phyloP scores from a whole-genome alignment of 2,329 filamentous ascomycete species.

The Calycina herbarum region DNA sequence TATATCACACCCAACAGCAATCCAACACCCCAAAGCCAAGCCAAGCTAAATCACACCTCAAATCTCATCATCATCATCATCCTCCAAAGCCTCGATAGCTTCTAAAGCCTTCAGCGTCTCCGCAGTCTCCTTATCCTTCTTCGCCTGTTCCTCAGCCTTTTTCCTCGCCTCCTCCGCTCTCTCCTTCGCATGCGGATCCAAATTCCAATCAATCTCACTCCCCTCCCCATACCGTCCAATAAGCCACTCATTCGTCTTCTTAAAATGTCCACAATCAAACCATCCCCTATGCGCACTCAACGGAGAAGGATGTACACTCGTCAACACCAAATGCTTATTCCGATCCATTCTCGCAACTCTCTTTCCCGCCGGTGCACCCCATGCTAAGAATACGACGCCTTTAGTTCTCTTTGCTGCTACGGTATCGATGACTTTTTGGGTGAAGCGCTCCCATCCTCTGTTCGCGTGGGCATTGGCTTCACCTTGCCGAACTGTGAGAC shows the following conservation, averaged over 20 bases:
- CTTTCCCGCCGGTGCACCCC: constrained; percentile 83
- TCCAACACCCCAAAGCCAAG: neutral
- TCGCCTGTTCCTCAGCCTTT: neutral
- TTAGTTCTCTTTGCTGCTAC: constrained; percentile 73
- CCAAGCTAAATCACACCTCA: neutral
- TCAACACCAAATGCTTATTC: constrained; percentile 76
- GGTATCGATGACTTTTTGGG: constrained; percentile 85
- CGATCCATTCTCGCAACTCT: constrained; percentile 72
- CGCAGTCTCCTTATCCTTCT: constrained; percentile 7
- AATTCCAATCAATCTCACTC: constrained; percentile 81
- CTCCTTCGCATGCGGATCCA: constrained; percentile 2
- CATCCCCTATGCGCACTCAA: constrained; percentile 81
- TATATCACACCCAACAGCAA: neutral
- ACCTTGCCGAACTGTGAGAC: constrained; percentile 87
- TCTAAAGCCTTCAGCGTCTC: constrained; percentile 11
- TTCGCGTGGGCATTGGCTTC: constrained; percentile 83
- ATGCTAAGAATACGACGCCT: constrained; percentile 93
- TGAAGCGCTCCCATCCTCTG: constrained; percentile 91
- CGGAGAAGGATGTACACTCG: constrained; percentile 91
- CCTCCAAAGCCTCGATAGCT: constrained; percentile 21
- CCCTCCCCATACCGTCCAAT: constrained; percentile 74
- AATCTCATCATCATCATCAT: constrained; percentile 14
- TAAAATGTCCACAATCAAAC: constrained; percentile 81
- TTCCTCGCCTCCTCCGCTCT: neutral
- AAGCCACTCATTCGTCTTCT: constrained; percentile 83